Base-by-base conservation (phyloP, 2,329 filamentous ascomycete species). In the Pseudogymnoascus sp. region DNA sequence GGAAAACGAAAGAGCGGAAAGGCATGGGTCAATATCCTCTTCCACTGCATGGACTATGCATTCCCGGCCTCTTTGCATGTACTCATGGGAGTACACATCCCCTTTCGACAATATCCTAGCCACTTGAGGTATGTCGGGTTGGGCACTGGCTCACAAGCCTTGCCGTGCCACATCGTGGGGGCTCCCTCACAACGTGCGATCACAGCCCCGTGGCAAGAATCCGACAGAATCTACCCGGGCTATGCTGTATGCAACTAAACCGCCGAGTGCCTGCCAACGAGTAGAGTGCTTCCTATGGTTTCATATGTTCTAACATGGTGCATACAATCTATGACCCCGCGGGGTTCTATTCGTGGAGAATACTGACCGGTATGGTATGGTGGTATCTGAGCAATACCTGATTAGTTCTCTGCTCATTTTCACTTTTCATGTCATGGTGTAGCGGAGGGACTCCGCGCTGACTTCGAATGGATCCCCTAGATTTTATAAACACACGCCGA, bases 271-370 rank as follows among this genome's bases (percentile, higher is more conserved):
- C n/a, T 55, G 8, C n/a, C 33, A 33, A 33, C 49, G 49, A 55
- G 31, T 33, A 55, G 29, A 33, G 49, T 33, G 49, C n/a, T 19
- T 55, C n/a, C n/a, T 33, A 4, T 19, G 29, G 49, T 55, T 55
- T 33, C 33, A 33, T 4, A 19, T 33, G 4, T 55, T 33, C 49
- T 55, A 26, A 55, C 45, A 55, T 55, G 23, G 4, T 55, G 12
- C 5, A 31, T 19, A 19, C 49, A 55, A 55, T 33, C n/a, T 55
- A 19, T 33, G 29, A 33, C n/a, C 19, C 26, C 11, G 10, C n/a
- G n/a, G 49, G 49, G 3, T 55, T 19, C 7, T 19, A 55, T 55
- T 55, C 49, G 49, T 55, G 49, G 49, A 52, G 49, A 55, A 55
- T 55, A 55, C 49, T 55, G 10, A 29, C 29, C 10, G 49, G 5